Conservation (phyloP, 148 eudicot genomes). For the Polygonum aviculare region DNA sequence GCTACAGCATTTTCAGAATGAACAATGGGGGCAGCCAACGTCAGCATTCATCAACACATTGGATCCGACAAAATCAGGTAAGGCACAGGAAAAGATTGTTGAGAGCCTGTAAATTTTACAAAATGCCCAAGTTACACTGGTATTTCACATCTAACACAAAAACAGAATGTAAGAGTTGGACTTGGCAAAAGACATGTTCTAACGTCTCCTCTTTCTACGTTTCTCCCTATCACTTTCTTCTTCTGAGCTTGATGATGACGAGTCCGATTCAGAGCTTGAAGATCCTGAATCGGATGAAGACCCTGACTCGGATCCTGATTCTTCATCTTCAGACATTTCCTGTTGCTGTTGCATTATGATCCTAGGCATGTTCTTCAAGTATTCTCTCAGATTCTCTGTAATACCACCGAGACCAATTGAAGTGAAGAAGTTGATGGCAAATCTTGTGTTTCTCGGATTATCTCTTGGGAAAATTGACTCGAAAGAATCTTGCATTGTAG, state of each 20-base stretch:
- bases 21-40: neutral
- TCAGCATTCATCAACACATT: neutral
- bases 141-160: neutral
- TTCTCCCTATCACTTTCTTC: conserved; percentile 5
- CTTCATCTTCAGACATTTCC: neutral
- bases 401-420: conserved; percentile 89
- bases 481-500: conserved; percentile 61
- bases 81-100: neutral
- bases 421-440: conserved; percentile 81
- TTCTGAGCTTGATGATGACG: neutral
- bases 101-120: neutral
- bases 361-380: conserved; percentile 77
- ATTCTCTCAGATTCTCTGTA: conserved; percentile 76
- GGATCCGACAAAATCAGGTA: neutral
- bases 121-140: neutral
- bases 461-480: conserved; percentile 81
- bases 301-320: neutral
- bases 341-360: neutral
- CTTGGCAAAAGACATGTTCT: neutral
- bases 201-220: conserved; percentile 3
- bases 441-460: conserved; percentile 73
- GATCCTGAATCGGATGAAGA: neutral
- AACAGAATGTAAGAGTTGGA: neutral
- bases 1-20: too few species aligned
- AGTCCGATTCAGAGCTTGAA: neutral